Conservation (phyloP, 352 stramenopile genomes). For the Globisporangium polare region DNA sequence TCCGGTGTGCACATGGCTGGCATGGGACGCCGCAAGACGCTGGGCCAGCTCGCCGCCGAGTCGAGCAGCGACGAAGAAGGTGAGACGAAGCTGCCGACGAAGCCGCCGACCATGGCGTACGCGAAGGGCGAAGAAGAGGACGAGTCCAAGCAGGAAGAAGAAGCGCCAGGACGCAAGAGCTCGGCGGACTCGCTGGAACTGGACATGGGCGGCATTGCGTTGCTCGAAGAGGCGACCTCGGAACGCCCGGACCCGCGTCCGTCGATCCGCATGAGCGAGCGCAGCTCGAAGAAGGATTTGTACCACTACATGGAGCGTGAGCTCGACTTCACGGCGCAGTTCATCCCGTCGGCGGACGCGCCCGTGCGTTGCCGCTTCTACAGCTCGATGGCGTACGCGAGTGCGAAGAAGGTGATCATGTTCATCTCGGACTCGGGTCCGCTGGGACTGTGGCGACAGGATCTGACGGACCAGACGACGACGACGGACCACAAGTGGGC, state of each 20-base stretch:
- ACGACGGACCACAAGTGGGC: conserved; percentile 85
- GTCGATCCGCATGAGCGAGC: conserved; percentile 45
- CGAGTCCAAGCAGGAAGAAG: conserved; percentile 22
- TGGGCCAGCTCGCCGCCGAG: conserved; percentile 64
- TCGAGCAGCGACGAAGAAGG: conserved; percentile 78
- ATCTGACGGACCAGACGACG: conserved; percentile 43
- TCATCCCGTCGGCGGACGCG: conserved; percentile 84
- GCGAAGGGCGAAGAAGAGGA: conserved; percentile 37
- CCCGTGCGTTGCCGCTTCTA: conserved; percentile 85
- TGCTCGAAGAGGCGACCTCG: conserved; percentile 56
- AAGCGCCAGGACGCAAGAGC: conserved; percentile 48
- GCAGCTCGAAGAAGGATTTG: conserved; percentile 70
- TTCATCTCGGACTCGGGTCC: conserved; percentile 85
- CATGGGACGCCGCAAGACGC: conserved; percentile 66
- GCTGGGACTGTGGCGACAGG: conserved; percentile 82
- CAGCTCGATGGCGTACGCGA: conserved; percentile 85
- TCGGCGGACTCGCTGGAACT: conserved; percentile 78
- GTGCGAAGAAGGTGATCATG: conserved; percentile 82
- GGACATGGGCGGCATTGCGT: conserved; percentile 71
- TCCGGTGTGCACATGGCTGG: conserved; percentile 48
- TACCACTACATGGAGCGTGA: conserved; percentile 86
- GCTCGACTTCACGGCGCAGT: conserved; percentile 79
- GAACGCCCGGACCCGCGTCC: conserved; percentile 20
- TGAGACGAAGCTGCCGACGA: conserved; percentile 50
- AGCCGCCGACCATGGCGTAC: conserved; percentile 33